Evolutionary conservation across 257 asterid species (phyloP).

Genomic region (Solanum clarkiae): DNA sequence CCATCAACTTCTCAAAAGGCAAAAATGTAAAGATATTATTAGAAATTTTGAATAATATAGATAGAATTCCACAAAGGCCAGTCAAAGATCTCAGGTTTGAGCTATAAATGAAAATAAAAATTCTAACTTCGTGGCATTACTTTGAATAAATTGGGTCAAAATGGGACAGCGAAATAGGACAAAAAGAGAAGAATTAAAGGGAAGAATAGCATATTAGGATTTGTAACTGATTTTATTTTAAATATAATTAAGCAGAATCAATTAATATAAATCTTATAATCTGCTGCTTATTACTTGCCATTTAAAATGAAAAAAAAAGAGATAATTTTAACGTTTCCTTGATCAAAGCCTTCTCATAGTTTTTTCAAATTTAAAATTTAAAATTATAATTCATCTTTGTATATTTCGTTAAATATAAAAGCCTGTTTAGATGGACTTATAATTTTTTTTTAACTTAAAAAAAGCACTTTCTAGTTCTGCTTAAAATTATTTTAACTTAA

Average conservation of each 20-base stretch:
- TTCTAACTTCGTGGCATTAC: not conserved
- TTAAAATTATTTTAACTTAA: no score
- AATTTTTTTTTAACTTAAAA: no score
- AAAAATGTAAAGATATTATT: not conserved
- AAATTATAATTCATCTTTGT: not conserved
- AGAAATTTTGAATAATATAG: not conserved
- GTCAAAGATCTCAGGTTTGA: not conserved
- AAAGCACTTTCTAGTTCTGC: no score
- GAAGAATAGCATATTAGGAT: not conserved
- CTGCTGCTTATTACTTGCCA: not conserved
- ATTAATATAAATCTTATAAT: not conserved
- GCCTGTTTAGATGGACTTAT: no score
- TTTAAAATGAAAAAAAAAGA: not conserved
- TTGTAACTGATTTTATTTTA: not conserved
- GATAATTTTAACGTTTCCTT: not conserved
- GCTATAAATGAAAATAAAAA: not conserved
- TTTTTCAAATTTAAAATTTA: not conserved
- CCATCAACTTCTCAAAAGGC: not conserved
- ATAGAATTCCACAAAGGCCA: not conserved
- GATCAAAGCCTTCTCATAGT: not conserved
- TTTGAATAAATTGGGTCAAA: not conserved
- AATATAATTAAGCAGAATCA: not conserved
- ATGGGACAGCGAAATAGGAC: not conserved
- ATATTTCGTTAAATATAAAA: no score
- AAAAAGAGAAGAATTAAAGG: not conserved